Evolutionary conservation across 1,284 basidiomycete species (phyloP), one percentile per base, ranked within the genome.

Genomic region (Cutaneotrichosporon mucoides): DNA sequence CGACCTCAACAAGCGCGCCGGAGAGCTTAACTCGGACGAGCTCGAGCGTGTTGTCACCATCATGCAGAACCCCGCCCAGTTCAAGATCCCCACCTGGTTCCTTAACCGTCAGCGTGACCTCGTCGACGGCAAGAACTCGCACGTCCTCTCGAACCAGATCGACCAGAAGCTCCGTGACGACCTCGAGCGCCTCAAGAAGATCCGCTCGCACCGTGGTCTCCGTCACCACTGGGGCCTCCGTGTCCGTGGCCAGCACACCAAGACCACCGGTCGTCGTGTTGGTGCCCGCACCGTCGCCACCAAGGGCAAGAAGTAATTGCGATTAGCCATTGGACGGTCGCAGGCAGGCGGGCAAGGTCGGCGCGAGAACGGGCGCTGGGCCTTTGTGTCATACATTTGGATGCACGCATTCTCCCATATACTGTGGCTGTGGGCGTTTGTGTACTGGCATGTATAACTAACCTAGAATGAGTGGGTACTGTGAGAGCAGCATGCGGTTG

Each of bases 81-180:
- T 97, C 89, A 99, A 99, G 85, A 98, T 99, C 79, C 77, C 95
- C 44, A 85, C 86, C 55, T 99, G 96, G 96, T 98, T 99, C 87
- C 81, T 99, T 79, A 99, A 99, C 87, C 90, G 96, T 81, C 95
- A 99, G 81, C 90, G 92, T 79, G 95, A 99, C 79, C 93, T 98
- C 64, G 86, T 91, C 68, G 94, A 98, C 73, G 96, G 96, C 79
- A 99, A 98, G 84, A 88, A 94, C 84, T 86, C 84, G 60, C 96
- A 99, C 82, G 88, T 97, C 65, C 82, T 99, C 60, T 98, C 96
- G 67, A 99, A 99, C 84, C 86, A 85, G 73, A 91, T 99, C 66
- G 96, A 99, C 84, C 95, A 93, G 68, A 98, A 98, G 83, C 84
- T 98, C 69, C 92, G 96, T 83, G 96, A 99, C 60, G 96, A 99